A percentile compares a stretch with the other conserved stretches of the same genome.
These are phyloP conservation scores for Trichaptum fuscoviolaceum DNA, from an alignment of 768 basidiomycete species.

Conservation along the genomic window DNA sequence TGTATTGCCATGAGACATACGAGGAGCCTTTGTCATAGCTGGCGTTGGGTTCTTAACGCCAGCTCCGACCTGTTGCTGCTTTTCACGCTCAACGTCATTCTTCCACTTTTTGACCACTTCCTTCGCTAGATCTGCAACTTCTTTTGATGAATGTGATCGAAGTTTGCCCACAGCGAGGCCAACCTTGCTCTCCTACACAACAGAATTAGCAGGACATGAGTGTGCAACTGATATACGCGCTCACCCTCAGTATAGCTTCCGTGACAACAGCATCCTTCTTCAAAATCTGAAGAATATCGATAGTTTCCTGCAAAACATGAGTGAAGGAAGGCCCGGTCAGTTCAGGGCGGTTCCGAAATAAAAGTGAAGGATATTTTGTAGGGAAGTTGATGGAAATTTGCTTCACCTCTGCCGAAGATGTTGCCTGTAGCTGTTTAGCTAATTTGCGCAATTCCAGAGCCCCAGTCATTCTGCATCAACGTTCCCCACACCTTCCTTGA, in stretches of 20 bases:
- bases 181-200: conserved; percentile 77
- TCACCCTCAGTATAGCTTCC: conserved; percentile 68
- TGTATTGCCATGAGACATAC: conserved; percentile 28
- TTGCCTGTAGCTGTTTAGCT: conserved; percentile 71
- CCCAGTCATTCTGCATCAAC: conserved; percentile 18
- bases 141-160: conserved; percentile 63
- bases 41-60: conserved; percentile 3
- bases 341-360: conserved; percentile 19
- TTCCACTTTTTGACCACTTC: conserved; percentile 94
- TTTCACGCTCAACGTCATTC: conserved; percentile 67
- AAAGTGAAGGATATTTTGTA: conserved; percentile 30
- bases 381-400: conserved; percentile 22
- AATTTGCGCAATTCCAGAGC: conserved; percentile 68
- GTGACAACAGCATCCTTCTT: conserved; percentile 66
- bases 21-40: conserved; percentile 27
- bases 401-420: conserved; percentile 53
- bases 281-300: conserved; percentile 53
- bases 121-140: conserved; percentile 79
- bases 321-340: conserved; percentile 20
- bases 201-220: background rate
- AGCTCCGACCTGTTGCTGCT: conserved; percentile 37
- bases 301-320: conserved; percentile 44
- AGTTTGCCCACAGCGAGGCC: conserved; percentile 92
- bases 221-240: conserved; percentile 28
- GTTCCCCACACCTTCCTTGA: background rate